Base-by-base conservation (phyloP, 176 grass and related monocot species). In the Oryza rufipogon region DNA sequence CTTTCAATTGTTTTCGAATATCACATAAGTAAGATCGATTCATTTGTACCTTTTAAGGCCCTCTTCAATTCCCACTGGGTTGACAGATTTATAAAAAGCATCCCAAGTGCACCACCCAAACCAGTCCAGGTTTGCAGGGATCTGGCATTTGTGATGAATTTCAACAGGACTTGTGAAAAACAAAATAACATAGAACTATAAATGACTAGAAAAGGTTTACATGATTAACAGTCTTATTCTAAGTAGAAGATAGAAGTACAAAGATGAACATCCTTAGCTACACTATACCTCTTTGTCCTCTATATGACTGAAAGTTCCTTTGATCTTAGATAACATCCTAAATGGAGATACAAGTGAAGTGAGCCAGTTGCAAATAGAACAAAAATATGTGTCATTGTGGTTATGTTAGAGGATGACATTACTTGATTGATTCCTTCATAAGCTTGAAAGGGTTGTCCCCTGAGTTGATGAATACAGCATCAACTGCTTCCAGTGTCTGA, bases 51-150 rank as follows among this genome's bases (percentile, higher is more conserved):
- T 93, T 60, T 77, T 64, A 71, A 93, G 70, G 26, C 91, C 91
- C 39, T 86, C 74, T 8, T 80, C 76, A 20, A 90, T 83, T 30
- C 88, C 88, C 32, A 11, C 16, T 26, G 88, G 82, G 46, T 71
- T 86, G 3, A 93, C 91, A 74, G 68, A 70, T 68, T 90, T 93
- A 70, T 93, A 93, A 86, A 93, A 93, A 73, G 92, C 92, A 84
- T 94, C 92, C 92, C 86, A 94, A 44, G 88, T 94, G 66, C 88
- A 94, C 88, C 86, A 93, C 1, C 91, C 88, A 80, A 90, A 90
- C 91, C 91, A 90, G 58, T 93, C 75, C 52, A 90, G 73, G 47
- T 82, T 77, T 64, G 79, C 70, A 61, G 88, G 91, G 2, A 80
- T 68, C 83, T 93, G 46, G 22, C 7, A 47, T 70, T 30, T 32